phyloP scores from a whole-genome alignment of 176 grass and related monocot species.

The Paspalum notatum region DNA sequence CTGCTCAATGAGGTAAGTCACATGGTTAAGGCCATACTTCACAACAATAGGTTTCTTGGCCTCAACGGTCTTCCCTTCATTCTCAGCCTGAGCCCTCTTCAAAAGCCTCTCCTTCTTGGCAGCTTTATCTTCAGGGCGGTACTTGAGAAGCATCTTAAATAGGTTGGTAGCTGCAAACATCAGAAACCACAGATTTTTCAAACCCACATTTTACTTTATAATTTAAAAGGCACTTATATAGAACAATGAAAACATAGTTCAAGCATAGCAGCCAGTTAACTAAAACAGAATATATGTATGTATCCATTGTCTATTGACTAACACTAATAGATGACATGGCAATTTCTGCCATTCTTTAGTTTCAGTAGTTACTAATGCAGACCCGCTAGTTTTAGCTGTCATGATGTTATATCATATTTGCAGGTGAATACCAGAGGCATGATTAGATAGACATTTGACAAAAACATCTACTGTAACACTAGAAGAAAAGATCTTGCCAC shows the following conservation, averaged over 20 bases:
- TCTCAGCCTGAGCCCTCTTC: constrained; percentile 72
- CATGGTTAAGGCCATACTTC: constrained; percentile 84
- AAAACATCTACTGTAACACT: neutral
- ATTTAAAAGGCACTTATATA: no score
- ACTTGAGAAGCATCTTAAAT: constrained; percentile 82
- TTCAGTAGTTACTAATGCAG: neutral
- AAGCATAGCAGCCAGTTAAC: neutral
- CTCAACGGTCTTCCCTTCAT: constrained; percentile 65
- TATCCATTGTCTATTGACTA: neutral
- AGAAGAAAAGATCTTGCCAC: neutral
- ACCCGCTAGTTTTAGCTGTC: neutral
- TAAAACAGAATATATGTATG: neutral
- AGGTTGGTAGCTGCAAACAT: constrained; percentile 55
- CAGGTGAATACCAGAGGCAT: neutral
- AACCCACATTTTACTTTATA: neutral
- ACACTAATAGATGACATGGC: neutral
- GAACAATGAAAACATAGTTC: neutral
- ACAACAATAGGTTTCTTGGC: constrained; percentile 78
- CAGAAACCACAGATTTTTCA: neutral
- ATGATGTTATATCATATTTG: neutral
- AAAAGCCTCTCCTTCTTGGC: constrained; percentile 75
- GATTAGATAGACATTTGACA: neutral
- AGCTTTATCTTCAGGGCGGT: constrained; percentile 64
- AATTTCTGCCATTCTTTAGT: neutral
- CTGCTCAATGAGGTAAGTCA: constrained; percentile 81